Base-by-base conservation (phyloP, 371 early-diverging fungal species). In the Mycotypha africana region DNA sequence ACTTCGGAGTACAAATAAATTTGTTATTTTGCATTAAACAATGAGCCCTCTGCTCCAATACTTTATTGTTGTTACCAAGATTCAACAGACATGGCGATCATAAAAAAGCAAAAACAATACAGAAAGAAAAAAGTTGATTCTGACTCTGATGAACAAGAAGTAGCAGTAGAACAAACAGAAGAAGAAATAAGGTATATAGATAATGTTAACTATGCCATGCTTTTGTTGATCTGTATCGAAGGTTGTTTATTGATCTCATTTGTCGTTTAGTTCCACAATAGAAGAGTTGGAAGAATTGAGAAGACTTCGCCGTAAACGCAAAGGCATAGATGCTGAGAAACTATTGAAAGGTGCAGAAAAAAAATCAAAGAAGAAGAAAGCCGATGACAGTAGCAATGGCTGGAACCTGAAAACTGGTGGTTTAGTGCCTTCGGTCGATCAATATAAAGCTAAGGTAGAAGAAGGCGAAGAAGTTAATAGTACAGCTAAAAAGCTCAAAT, bases 241-340 rank as follows among this genome's bases (percentile, higher is more conserved):
- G 12, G 12, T 0, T 11, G 17, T 20, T 6, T 24, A 2, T n/a
- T 28, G 2, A 21, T 36, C 17, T 39, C 19, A 25, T 16, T 17
- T 5, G 12, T 23, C 23, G 4, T 12, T 15, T 23, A 71, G 70
- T 38, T 51, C 57, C 7, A 67, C 67, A 6, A 60, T 84, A 24
- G 82, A 79, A 33, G 86, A 84, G 33, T 45, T 86, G 40, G 49
- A 78, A 15, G 85, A 86, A 50, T 62, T 85, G 30, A 78, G 87
- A 15, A 76, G 71, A 35, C 51, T 80, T 33, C 76, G 85, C 34
- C 74, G 74, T 28, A 72, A 68, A 36, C 76, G 68, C 34, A 73
- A 68, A 20, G 90, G 88, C 6, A 56, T 89, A 5, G 82, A 78
- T 46, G 60, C 70, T 0, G 67, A 74, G 17, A 71, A 73, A 21